A percentile compares a stretch with the other conserved stretches of the same genome.
These are phyloP conservation scores for Flaveria sonorensis DNA, from an alignment of 129 eudicot species.

Conservation along the genomic window DNA sequence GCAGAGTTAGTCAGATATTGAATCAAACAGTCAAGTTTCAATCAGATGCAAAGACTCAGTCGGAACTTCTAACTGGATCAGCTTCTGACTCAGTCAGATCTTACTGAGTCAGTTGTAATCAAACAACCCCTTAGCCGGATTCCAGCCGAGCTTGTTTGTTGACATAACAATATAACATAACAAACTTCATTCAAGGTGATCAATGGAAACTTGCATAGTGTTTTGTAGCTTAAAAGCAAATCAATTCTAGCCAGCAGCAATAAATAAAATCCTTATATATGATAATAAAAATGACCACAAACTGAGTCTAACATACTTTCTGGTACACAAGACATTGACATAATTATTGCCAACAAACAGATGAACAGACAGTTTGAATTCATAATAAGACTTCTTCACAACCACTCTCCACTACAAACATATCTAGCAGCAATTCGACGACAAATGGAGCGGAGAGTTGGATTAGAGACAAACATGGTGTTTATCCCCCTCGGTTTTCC, in stretches of 20 bases:
- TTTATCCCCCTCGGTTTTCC: slow-evolving; percentile 37
- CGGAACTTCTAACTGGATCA: too few relatives aligned
- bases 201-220: slow-evolving; percentile 13
- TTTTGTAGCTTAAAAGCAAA: not conserved
- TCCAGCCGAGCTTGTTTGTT: slow-evolving; percentile 1
- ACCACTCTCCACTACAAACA: slow-evolving; percentile 65
- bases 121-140: too few relatives aligned
- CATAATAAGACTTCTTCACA: slow-evolving; percentile 48
- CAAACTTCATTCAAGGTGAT: slow-evolving; percentile 24
- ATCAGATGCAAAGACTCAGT: too few relatives aligned
- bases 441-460: slow-evolving; percentile 28
- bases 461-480: slow-evolving; percentile 33
- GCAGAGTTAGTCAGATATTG: too few relatives aligned
- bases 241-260: slow-evolving; percentile 5
- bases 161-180: not conserved
- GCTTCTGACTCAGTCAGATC: too few relatives aligned
- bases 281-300: slow-evolving; percentile 39
- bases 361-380: slow-evolving; percentile 31
- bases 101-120: too few relatives aligned
- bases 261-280: slow-evolving; percentile 40
- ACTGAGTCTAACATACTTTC: slow-evolving; percentile 52
- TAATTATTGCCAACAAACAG: slow-evolving; percentile 41
- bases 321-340: slow-evolving; percentile 53
- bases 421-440: slow-evolving; percentile 36
- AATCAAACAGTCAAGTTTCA: too few relatives aligned